Percentiles rank a stretch among this genome's conserved stretches.
phyloP scores from a whole-genome alignment of 108 stramenopile species.

The Stephanodiscus minutulus region DNA sequence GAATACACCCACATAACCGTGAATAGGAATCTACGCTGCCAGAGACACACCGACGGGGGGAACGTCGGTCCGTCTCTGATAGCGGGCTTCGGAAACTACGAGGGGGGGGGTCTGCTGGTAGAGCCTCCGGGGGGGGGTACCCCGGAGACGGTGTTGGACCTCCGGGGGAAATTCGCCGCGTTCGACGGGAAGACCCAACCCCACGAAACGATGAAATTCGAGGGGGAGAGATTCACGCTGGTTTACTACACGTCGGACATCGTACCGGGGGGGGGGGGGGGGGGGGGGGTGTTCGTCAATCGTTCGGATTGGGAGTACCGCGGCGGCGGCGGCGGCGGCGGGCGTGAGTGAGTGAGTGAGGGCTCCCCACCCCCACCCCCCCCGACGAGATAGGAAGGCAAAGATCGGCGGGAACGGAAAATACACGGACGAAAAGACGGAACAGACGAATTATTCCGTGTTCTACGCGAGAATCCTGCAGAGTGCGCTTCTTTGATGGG shows the following conservation, averaged over 20 bases:
- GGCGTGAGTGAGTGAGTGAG: too few species aligned
- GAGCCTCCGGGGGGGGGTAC: neutral
- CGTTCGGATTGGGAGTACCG: neutral
- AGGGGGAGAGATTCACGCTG: neutral
- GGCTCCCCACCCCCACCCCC: too few species aligned
- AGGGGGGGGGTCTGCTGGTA: neutral
- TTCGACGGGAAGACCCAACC: slow-evolving; percentile 7
- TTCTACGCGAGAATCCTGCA: too few species aligned
- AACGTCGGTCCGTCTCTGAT: neutral
- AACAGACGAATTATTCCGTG: too few species aligned
- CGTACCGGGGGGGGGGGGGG: neutral
- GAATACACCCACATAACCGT: slow-evolving; percentile 5
- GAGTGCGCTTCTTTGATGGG: too few species aligned
- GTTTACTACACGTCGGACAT: slow-evolving; percentile 4
- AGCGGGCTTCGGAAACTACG: neutral
- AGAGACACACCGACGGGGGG: neutral
- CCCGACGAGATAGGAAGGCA: too few species aligned
- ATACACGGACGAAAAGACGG: too few species aligned
- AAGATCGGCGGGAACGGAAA: too few species aligned
- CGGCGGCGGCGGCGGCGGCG: too few species aligned
- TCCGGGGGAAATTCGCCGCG: neutral
- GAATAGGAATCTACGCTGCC: neutral
- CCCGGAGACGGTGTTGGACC: neutral
- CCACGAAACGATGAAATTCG: neutral
- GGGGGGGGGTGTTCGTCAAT: neutral